These are phyloP conservation scores for Isoetes taiwanensis DNA, from an alignment of 75 land plant species.

Conservation along the genomic window DNA sequence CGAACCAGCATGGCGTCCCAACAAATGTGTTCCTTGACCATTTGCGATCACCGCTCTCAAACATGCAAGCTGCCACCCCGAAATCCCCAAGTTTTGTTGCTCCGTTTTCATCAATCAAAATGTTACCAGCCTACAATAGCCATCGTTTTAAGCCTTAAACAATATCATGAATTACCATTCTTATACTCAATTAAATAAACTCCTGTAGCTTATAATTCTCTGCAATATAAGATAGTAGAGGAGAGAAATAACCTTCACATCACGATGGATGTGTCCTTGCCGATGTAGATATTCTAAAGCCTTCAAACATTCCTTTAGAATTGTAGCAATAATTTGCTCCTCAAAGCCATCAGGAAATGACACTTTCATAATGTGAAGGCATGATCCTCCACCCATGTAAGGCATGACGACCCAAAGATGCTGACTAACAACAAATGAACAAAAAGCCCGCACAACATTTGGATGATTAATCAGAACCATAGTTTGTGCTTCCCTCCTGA, in stretches of 20 bases:
- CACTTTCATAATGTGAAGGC: constrained; percentile 89
- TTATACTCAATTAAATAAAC: background rate
- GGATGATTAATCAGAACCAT: constrained; percentile 79
- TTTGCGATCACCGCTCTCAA: constrained; percentile 92
- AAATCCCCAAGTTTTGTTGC: constrained; percentile 85
- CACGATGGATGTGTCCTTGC: constrained; percentile 90
- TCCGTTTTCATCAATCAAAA: constrained; percentile 67
- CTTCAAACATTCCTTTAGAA: constrained; percentile 67
- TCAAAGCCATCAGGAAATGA: constrained; percentile 86
- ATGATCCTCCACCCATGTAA: constrained; percentile 93
- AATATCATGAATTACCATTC: too few species aligned
- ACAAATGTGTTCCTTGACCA: constrained; percentile 90
- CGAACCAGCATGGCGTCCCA: constrained; percentile 94
- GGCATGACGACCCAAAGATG: constrained; percentile 96
- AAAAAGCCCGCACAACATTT: constrained; percentile 61
- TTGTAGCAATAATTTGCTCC: constrained; percentile 77
- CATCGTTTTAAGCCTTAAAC: too few species aligned
- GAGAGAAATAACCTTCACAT: constrained; percentile 69
- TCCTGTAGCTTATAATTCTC: background rate
- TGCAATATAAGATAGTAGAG: background rate
- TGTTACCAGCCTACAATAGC: constrained; percentile 80
- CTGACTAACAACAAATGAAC: constrained; percentile 66
- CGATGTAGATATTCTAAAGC: constrained; percentile 88
- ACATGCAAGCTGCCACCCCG: constrained; percentile 98
- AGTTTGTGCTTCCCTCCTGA: constrained; percentile 78